Evolutionary conservation across 2,329 filamentous ascomycete species (phyloP).

Genomic region (Rhinocladiella similis): DNA sequence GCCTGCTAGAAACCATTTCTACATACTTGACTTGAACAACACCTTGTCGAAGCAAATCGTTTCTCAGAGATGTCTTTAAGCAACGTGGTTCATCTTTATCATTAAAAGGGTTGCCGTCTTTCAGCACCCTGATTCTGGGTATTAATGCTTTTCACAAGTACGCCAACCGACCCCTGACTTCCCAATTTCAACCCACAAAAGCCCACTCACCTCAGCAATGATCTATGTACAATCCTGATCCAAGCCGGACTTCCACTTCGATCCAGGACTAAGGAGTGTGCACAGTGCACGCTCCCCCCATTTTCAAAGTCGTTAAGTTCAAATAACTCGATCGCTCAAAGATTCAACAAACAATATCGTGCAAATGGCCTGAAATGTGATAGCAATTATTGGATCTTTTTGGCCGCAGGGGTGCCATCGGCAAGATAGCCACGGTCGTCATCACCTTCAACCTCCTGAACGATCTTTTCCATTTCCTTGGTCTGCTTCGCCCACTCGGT

Average conservation of each 20-base stretch:
- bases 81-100: too few species aligned
- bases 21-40: too few species aligned
- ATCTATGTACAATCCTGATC: background rate
- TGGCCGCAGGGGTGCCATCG: conserved; percentile 1
- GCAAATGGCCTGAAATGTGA: background rate
- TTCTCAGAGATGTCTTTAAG: too few species aligned
- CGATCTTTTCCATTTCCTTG: conserved; percentile 72
- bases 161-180: background rate
- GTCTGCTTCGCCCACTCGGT: conserved; percentile 77
- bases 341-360: background rate
- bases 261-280: background rate
- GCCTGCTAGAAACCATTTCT: too few species aligned
- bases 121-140: background rate
- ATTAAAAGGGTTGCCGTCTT: too few species aligned
- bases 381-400: conserved; percentile 17
- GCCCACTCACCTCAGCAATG: background rate
- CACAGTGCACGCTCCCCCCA: background rate
- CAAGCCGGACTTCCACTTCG: background rate
- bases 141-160: background rate
- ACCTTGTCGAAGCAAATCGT: too few species aligned
- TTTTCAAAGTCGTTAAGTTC: background rate
- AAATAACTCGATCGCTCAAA: background rate
- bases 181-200: background rate
- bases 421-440: conserved; percentile 46
- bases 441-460: conserved; percentile 69